A percentile compares a stretch with the other conserved stretches of the same genome.
phyloP scores from a whole-genome alignment of 768 basidiomycete genomes.

The Xerocomellus amylosporus region DNA sequence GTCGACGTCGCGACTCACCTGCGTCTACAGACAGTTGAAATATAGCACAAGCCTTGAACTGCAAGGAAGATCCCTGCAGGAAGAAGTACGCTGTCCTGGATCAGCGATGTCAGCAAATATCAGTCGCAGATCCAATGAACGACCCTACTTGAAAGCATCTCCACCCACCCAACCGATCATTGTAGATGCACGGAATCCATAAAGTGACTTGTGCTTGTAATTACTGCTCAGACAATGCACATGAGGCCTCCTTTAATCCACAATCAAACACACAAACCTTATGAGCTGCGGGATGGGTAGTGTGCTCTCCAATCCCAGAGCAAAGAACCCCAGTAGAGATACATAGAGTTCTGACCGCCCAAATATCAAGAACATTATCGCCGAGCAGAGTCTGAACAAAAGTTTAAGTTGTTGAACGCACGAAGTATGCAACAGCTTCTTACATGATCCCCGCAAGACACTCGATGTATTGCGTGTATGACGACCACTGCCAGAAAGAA shows the following conservation, averaged over 20 bases:
- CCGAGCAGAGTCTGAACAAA: slow-evolving; percentile 51
- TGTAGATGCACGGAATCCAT: slow-evolving; percentile 83
- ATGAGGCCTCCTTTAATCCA: slow-evolving; percentile 18
- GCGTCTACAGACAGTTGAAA: slow-evolving; percentile 80
- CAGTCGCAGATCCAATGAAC: slow-evolving; percentile 4
- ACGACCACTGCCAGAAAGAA: slow-evolving; percentile 84
- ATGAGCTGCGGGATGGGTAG: slow-evolving; percentile 83
- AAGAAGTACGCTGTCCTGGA: slow-evolving; percentile 79
- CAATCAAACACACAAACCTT: slow-evolving; percentile 44
- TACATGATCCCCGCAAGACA: slow-evolving; percentile 80
- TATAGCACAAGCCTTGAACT: slow-evolving; percentile 79
- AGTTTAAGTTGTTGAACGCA: slow-evolving; percentile 6
- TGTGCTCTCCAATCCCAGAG: slow-evolving; percentile 80
- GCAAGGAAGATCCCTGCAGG: slow-evolving; percentile 64
- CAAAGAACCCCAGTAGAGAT: slow-evolving; percentile 66
- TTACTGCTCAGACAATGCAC: slow-evolving; percentile 48
- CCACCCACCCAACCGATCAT: slow-evolving; percentile 82
- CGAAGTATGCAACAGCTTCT: slow-evolving; percentile 6
- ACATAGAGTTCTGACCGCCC: slow-evolving; percentile 60
- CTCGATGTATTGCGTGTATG: slow-evolving; percentile 76
- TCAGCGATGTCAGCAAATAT: slow-evolving; percentile 17
- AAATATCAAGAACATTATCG: slow-evolving; percentile 75
- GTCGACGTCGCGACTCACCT: slow-evolving; percentile 44
- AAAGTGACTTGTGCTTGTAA: slow-evolving; percentile 72
- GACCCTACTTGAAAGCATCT: slow-evolving; percentile 75